Evolutionary conservation across 176 grass and related monocot species (phyloP), one percentile per base, ranked within the genome.

Genomic region (Triticum aestivum): DNA sequence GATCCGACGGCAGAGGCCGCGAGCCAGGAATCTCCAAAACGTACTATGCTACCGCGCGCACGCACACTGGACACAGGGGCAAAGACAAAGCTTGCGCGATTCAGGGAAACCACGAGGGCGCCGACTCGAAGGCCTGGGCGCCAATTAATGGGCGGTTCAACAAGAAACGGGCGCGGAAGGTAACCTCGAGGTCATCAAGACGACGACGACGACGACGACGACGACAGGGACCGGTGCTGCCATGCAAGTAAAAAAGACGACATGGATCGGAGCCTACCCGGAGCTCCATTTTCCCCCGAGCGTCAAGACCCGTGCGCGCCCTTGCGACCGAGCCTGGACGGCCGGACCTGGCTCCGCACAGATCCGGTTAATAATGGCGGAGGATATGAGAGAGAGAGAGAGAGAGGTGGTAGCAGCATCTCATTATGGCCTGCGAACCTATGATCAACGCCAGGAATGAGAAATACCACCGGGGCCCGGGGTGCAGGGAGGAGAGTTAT

Each of bases 391-490:
- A 63, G 74, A 27, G 20, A 29, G 30, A 29, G 78, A 62, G 44
- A 4, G 52, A 44, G 4, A 23, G 17, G 67, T 20, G 39, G 15
- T 26, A 23, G 18, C 24, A 13, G 34, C 81, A 87, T 84, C 89
- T 87, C 85, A 84, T 84, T 39, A 84, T 87, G 69, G 56, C 56
- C 56, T 59, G 56, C 21, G 56, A 59, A 80, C 44, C 85, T 18
- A 38, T 30, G 27, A 82, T 86, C 78, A 14, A 68, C 77, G 49
- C 68, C 24, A 75, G 59, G 76, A 81, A 76, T 75, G 24, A 59
- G 59, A 83, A 24, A n/a, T 12, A 58, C 42, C 11, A 11, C 5
- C 3, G 14, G 49, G 14, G 13, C 51, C 37, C 74, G 30, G 59
- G 2, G 27, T 5, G 64, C 45, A 79, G 64, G 35, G 51, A 35